Percentiles rank a stretch among this genome's conserved stretches.
phyloP scores from a whole-genome alignment of 2,329 filamentous ascomycete species.

The Cercospora citrullina region DNA sequence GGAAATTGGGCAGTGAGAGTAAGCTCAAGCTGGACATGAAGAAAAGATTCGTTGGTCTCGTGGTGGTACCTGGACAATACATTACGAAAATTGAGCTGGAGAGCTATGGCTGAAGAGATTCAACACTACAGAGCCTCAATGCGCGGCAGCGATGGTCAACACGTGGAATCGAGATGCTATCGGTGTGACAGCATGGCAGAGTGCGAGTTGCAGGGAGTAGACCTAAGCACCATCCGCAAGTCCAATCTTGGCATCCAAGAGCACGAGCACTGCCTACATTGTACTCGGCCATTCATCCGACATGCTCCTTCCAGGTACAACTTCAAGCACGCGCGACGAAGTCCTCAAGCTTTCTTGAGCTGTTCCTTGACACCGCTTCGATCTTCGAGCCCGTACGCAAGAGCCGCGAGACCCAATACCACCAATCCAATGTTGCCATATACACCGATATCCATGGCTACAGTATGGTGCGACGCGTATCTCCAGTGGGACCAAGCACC shows the following conservation, averaged over 20 bases:
- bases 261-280: neutral
- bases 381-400: constrained; percentile 31
- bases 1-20: constrained; percentile 33
- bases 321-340: neutral
- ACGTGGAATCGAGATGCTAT: neutral
- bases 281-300: neutral
- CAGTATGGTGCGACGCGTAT: constrained; percentile 36
- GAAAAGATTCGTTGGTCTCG: constrained; percentile 81
- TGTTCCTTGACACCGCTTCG: constrained; percentile 23
- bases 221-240: neutral
- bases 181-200: neutral
- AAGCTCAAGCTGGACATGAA: constrained; percentile 69
- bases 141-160: neutral
- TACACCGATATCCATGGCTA: constrained; percentile 40
- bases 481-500: constrained; percentile 39
- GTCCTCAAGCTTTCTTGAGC: constrained; percentile 25
- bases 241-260: neutral
- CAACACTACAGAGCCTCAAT: no score
- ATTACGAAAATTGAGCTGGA: constrained; percentile 88
- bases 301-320: neutral
- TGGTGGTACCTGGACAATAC: constrained; percentile 84
- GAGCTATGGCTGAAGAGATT: constrained; percentile 46
- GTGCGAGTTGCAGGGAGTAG: no score
- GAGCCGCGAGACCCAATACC: constrained; percentile 33
- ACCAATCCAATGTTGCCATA: constrained; percentile 38